phyloP scores from a whole-genome alignment of 2,329 filamentous ascomycete genomes.

The Penicillium nordicum region DNA sequence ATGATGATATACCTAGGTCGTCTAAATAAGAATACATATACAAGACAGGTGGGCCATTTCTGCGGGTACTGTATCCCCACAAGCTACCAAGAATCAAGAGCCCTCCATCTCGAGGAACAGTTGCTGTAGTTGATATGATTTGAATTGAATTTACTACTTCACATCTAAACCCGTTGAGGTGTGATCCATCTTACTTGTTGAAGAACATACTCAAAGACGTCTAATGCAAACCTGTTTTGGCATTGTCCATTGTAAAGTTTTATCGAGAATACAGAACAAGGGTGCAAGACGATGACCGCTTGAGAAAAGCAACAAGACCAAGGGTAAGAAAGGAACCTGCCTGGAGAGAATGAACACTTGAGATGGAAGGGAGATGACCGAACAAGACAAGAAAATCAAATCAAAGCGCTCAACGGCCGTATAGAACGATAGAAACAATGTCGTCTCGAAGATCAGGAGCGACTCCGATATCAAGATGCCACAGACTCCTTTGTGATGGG shows the following conservation, averaged over 20 bases:
- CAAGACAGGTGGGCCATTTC: neutral
- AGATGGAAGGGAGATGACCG: constrained; percentile 24
- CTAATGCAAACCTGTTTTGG: constrained; percentile 2
- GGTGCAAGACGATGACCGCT: constrained; percentile 21
- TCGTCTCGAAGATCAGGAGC: constrained; percentile 16
- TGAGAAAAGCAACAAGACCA: constrained; percentile 17
- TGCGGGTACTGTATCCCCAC: neutral
- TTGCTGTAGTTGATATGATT: neutral
- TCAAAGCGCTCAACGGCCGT: constrained; percentile 29
- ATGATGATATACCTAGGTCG: neutral
- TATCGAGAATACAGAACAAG: constrained; percentile 18
- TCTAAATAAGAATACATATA: neutral
- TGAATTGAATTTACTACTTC: neutral
- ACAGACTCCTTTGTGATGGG: constrained; percentile 24
- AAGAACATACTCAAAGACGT: neutral
- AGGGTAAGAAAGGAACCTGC: constrained; percentile 29
- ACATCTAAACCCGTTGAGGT: neutral
- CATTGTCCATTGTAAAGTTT: constrained; percentile 17
- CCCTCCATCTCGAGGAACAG: neutral
- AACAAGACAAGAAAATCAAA: constrained; percentile 24
- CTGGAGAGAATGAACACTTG: constrained; percentile 29
- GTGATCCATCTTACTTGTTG: neutral
- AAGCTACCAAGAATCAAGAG: neutral
- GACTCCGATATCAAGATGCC: constrained; percentile 23
- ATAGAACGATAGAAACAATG: constrained; percentile 12